Conservation (phyloP, 257 asterid species). For the Jaltomata sinuosa region DNA sequence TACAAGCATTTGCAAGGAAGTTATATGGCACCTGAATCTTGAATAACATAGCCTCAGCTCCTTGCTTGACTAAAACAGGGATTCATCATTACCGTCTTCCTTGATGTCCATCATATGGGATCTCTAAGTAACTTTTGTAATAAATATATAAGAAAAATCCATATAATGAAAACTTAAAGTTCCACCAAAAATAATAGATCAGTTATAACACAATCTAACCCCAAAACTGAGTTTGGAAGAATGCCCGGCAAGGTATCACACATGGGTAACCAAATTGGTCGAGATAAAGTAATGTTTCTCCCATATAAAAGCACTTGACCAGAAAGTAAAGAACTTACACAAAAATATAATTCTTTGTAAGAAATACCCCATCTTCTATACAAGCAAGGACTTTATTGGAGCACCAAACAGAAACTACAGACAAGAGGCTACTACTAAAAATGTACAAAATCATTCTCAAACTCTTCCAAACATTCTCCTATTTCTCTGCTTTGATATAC, state of each 20-base stretch:
- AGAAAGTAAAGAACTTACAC: neutral
- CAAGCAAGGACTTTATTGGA: neutral
- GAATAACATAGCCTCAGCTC: constrained; percentile 78
- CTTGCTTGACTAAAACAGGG: constrained; percentile 57
- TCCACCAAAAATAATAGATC: neutral
- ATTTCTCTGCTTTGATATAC: neutral
- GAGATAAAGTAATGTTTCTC: neutral
- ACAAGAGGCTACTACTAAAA: neutral
- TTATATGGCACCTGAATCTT: neutral
- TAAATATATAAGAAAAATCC: neutral
- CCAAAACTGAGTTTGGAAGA: neutral
- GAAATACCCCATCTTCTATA: neutral
- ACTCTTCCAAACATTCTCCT: neutral
- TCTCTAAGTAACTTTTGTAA: neutral
- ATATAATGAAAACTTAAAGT: no score
- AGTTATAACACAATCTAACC: neutral
- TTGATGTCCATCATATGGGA: constrained; percentile 26
- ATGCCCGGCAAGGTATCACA: neutral
- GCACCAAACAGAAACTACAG: neutral
- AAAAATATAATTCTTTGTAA: neutral
- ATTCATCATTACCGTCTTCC: constrained; percentile 28
- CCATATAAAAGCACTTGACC: neutral
- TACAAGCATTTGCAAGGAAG: neutral
- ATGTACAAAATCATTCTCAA: neutral
- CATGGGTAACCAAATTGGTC: neutral